Evolutionary conservation across 345 rosid species (phyloP).

Genomic region (Salix brachista): DNA sequence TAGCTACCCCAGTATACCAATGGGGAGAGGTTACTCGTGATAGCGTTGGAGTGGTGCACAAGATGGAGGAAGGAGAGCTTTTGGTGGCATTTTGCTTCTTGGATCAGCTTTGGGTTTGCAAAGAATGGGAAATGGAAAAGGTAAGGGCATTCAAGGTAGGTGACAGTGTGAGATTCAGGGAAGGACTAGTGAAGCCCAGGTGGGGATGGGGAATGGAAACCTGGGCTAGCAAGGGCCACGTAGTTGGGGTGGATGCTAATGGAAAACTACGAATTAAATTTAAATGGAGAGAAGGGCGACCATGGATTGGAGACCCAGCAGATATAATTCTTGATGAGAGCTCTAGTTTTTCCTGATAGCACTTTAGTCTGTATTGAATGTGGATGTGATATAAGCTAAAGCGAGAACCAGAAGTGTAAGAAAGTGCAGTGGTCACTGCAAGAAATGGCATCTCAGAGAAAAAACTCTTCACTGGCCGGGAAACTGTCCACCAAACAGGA

Average conservation of each 20-base stretch:
- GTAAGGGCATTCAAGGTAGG: slow-evolving; percentile 67
- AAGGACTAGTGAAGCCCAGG: slow-evolving; percentile 70
- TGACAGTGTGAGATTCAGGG: slow-evolving; percentile 72
- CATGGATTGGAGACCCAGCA: slow-evolving; percentile 98
- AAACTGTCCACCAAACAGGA: too few relatives aligned
- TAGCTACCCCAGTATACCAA: slow-evolving; percentile 72
- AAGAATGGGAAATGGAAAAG: slow-evolving; percentile 76
- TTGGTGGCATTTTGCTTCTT: slow-evolving; percentile 85
- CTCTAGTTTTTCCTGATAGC: background rate
- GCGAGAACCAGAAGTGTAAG: too few relatives aligned
- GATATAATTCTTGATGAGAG: slow-evolving; percentile 68
- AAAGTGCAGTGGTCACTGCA: too few relatives aligned
- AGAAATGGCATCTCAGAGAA: background rate
- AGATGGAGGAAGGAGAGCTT: slow-evolving; percentile 72
- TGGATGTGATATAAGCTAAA: too few relatives aligned
- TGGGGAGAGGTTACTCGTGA: slow-evolving; percentile 96
- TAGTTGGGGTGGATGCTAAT: slow-evolving; percentile 91
- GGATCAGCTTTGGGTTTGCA: slow-evolving; percentile 93
- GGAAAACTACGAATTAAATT: slow-evolving; percentile 88
- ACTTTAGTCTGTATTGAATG: too few relatives aligned
- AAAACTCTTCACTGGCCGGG: background rate
- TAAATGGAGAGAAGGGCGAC: slow-evolving; percentile 94
- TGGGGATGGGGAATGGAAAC: slow-evolving; percentile 99
- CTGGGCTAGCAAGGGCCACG: slow-evolving; percentile 78
- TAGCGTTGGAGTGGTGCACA: slow-evolving; percentile 86